Evolutionary conservation across 2,329 filamentous ascomycete genomes (phyloP).

Genomic region (Arthrinium phaeospermum): DNA sequence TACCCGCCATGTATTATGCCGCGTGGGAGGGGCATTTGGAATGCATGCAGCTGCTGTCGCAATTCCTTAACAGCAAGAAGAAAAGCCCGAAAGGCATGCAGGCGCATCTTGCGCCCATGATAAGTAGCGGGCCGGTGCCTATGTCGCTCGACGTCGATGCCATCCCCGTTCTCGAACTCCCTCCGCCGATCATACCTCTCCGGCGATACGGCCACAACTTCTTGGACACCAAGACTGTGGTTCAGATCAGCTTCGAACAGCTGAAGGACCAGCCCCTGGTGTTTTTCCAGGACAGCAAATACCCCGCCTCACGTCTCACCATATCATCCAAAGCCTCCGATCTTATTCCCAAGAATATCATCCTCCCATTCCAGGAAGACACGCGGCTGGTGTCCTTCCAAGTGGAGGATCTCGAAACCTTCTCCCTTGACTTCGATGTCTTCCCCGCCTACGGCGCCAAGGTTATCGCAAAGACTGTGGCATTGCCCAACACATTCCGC

Average conservation of each 20-base stretch:
- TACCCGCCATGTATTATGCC: constrained; percentile 97
- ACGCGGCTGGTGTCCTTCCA: constrained; percentile 94
- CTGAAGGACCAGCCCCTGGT: constrained; percentile 75
- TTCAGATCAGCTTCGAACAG: constrained; percentile 89
- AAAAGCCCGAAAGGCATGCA: constrained; percentile 50
- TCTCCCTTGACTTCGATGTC: constrained; percentile 95
- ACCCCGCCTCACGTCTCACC: constrained; percentile 90
- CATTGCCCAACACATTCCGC: constrained; percentile 84
- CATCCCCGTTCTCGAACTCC: constrained; percentile 89
- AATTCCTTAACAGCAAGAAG: constrained; percentile 53
- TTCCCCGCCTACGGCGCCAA: constrained; percentile 98
- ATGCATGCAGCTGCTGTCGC: constrained; percentile 87
- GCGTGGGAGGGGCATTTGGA: constrained; percentile 96
- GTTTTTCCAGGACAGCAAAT: constrained; percentile 98
- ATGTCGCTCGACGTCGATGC: constrained; percentile 82
- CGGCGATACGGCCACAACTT: constrained; percentile 98
- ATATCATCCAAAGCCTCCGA: constrained; percentile 97
- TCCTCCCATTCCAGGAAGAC: constrained; percentile 95
- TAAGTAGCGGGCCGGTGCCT: constrained; percentile 56
- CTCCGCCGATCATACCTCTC: constrained; percentile 93
- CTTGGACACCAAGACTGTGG: constrained; percentile 94
- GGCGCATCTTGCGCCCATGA: constrained; percentile 48
- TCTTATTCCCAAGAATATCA: constrained; percentile 93
- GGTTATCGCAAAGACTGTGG: constrained; percentile 94
- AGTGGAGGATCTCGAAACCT: constrained; percentile 89